Conservation (phyloP, 257 asterid genomes). For the Salvia splendens region DNA sequence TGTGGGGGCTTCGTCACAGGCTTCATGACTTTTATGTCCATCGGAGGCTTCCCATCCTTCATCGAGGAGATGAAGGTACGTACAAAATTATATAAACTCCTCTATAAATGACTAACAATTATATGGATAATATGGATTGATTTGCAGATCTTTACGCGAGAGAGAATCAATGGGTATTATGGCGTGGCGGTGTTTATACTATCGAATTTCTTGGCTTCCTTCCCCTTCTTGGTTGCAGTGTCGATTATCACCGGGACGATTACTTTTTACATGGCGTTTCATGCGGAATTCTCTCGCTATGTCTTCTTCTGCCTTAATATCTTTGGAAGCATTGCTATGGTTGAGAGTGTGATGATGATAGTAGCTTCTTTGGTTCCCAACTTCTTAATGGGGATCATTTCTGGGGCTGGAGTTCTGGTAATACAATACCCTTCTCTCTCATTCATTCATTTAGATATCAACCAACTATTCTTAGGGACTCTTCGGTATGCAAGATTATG, state of each 20-base stretch:
- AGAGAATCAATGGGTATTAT: conserved; percentile 85
- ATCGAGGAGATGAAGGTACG: conserved; percentile 95
- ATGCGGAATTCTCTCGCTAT: conserved; percentile 60
- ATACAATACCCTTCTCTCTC: conserved; percentile 31
- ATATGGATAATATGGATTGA: background rate
- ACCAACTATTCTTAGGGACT: background rate
- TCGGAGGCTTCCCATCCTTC: conserved; percentile 98
- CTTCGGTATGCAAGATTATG: too few species aligned
- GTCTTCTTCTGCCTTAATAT: conserved; percentile 72
- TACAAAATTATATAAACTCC: too few species aligned
- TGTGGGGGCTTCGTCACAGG: conserved; percentile 94
- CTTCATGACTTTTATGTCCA: conserved; percentile 98
- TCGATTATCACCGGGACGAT: conserved; percentile 64
- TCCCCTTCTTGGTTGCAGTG: conserved; percentile 82
- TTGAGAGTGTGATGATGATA: conserved; percentile 98
- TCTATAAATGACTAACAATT: background rate
- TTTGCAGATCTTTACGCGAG: conserved; percentile 64
- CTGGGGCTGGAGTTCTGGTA: conserved; percentile 98
- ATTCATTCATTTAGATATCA: background rate
- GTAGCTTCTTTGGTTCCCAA: conserved; percentile 93
- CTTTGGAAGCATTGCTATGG: conserved; percentile 87
- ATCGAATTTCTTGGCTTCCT: conserved; percentile 82
- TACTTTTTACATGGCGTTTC: conserved; percentile 77
- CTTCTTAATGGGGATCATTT: conserved; percentile 93
- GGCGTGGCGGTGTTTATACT: conserved; percentile 80